These are phyloP conservation scores for Rhododendron ovatum DNA, from an alignment of 148 eudicot species.

Conservation along the genomic window DNA sequence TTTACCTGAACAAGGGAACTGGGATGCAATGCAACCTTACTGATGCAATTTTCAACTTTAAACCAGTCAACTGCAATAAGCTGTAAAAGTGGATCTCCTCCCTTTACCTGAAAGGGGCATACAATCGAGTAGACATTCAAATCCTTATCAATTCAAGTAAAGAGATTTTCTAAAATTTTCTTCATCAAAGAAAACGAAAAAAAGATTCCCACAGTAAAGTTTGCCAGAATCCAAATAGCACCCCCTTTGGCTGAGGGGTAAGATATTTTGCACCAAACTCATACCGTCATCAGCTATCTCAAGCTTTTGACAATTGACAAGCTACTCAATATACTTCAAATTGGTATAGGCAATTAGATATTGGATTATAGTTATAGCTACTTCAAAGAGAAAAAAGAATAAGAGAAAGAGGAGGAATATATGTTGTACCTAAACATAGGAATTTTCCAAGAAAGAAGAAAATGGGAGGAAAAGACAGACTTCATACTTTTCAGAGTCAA, in stretches of 20 bases:
- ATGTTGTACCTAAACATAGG: neutral
- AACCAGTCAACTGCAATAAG: conserved; percentile 97
- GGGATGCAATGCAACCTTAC: conserved; percentile 79
- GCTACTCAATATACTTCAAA: neutral
- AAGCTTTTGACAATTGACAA: neutral
- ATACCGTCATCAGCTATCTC: neutral
- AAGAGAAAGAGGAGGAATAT: neutral
- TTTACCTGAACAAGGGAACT: conserved; percentile 79
- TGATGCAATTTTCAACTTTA: conserved; percentile 60
- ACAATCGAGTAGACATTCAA: neutral
- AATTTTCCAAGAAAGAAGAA: neutral
- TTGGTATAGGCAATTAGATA: neutral
- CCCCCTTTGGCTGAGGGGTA: neutral
- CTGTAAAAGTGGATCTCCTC: conserved; percentile 94
- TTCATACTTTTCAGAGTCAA: neutral
- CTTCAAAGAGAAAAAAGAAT: neutral
- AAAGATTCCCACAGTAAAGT: neutral
- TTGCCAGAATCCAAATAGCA: neutral
- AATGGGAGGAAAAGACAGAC: neutral
- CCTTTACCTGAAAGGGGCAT: conserved; percentile 51
- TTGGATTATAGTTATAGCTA: neutral
- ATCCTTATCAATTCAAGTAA: neutral
- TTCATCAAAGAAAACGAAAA: neutral
- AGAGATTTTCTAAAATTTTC: neutral
- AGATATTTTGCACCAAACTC: neutral